Evolutionary conservation across 176 grass and related monocot species (phyloP), one percentile per base, ranked within the genome.

Genomic region (Lolium rigidum): DNA sequence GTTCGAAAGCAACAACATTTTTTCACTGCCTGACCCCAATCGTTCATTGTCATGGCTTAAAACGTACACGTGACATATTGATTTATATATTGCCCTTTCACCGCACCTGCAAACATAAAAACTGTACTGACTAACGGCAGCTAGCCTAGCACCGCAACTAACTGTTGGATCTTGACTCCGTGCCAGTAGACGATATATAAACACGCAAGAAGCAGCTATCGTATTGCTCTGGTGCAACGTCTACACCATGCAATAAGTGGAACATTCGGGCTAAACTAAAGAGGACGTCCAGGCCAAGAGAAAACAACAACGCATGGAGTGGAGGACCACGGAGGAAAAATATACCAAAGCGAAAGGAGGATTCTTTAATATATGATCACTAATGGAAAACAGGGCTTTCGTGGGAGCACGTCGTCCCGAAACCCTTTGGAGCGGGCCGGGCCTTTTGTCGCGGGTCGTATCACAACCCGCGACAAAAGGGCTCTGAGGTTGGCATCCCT

Each of bases 41-140:
- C 9, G 39, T 48, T 10, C 21, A 20, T 8, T 47, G 18, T 25
- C 21, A 44, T 58, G 52, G 26, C 12, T 38, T 35, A 35, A 35
- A 35, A 35, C 31, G 6, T 17, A 41, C 70, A 50, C 41, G 11
- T 10, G 56, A 38, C 59, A 39, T 26, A 39, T 26, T 50, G 70
- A 61, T 69, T 50, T 35, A 43, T 43, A 6, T 46, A 20, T 82
- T 3, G 43, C 66, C 4, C 77, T 82, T 51, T 65, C 71, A 84
- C 51, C 16, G 54, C 69, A 46, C 20, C 41, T 71, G 86, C 81
- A 70, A 71, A 54, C 20, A 51, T 70, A 38, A 61, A 70, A 77
- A 39, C 39, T 47, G 47, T 56, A 14, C 9, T 55, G 25, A 46
- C 31, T 70, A 20, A 49, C 25, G 44, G 16, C 26, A 15, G 25